These are phyloP conservation scores for Adansonia digitata DNA, from an alignment of 345 rosid genomes.

Conservation along the genomic window DNA sequence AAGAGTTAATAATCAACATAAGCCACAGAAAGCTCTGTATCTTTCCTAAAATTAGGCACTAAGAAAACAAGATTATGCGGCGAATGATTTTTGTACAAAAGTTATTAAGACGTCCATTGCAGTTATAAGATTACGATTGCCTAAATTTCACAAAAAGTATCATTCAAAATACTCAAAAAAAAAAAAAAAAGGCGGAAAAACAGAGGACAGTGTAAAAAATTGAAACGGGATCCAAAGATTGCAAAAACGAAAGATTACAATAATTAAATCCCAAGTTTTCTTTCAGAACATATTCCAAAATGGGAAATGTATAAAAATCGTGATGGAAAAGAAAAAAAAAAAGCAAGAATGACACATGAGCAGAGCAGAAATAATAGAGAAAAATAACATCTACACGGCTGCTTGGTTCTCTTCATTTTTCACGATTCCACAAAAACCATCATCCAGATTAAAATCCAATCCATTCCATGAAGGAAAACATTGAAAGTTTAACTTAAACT, in stretches of 20 bases:
- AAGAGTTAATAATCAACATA: slow-evolving; percentile 9
- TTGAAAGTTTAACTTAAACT: background rate
- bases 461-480: background rate
- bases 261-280: slow-evolving; percentile 17
- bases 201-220: slow-evolving; percentile 26
- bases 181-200: slow-evolving; percentile 21
- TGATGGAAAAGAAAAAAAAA: background rate
- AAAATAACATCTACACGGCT: background rate
- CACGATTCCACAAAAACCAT: background rate
- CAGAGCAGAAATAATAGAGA: background rate
- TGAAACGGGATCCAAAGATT: slow-evolving; percentile 56
- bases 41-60: slow-evolving; percentile 13
- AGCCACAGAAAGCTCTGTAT: slow-evolving; percentile 23
- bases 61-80: background rate
- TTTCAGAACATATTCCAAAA: background rate
- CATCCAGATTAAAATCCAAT: background rate
- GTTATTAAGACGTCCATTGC: slow-evolving; percentile 24
- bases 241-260: slow-evolving; percentile 10
- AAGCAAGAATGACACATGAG: background rate
- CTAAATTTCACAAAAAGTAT: slow-evolving; percentile 21
- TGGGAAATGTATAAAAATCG: background rate
- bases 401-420: background rate
- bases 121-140: slow-evolving; percentile 13
- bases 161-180: slow-evolving; percentile 10
- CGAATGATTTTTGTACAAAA: slow-evolving; percentile 19